phyloP scores from a whole-genome alignment of 495 filamentous ascomycete species.

The Viridothelium virens region DNA sequence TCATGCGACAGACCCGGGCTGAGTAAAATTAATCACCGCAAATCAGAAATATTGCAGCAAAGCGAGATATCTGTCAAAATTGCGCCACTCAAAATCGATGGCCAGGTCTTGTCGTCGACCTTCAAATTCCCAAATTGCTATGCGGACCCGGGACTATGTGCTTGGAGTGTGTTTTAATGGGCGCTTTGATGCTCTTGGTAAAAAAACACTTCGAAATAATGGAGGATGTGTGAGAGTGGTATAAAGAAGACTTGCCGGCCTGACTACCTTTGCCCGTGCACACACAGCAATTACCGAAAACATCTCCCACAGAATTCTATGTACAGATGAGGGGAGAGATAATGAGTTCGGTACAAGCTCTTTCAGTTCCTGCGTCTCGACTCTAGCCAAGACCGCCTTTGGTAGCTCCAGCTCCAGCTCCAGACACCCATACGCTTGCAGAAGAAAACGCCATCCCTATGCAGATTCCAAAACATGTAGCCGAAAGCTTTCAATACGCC shows the following conservation, averaged over 20 bases:
- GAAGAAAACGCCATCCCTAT: neutral
- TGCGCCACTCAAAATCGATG: too few relatives aligned
- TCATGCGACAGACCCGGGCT: too few relatives aligned
- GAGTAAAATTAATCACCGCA: too few relatives aligned
- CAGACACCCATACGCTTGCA: neutral
- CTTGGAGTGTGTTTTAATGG: too few relatives aligned
- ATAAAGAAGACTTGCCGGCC: neutral
- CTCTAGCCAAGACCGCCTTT: neutral
- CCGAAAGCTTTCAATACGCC: neutral
- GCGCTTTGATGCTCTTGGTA: too few relatives aligned
- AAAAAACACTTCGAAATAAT: neutral
- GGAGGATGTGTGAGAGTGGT: neutral
- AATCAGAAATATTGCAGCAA: too few relatives aligned
- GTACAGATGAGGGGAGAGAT: neutral
- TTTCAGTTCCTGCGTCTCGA: neutral
- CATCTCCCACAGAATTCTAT: neutral
- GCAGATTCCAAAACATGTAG: neutral
- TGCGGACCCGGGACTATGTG: too few relatives aligned
- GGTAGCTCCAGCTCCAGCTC: neutral
- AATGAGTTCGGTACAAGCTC: neutral
- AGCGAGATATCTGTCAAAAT: too few relatives aligned
- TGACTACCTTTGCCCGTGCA: too few relatives aligned
- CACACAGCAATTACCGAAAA: neutral
- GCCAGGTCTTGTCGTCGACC: too few relatives aligned
- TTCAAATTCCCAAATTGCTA: too few relatives aligned